Percentiles rank a stretch among this genome's conserved stretches.
Conservation (phyloP, 2,329 filamentous ascomycete species). For the Fusarium xyrophilum region DNA sequence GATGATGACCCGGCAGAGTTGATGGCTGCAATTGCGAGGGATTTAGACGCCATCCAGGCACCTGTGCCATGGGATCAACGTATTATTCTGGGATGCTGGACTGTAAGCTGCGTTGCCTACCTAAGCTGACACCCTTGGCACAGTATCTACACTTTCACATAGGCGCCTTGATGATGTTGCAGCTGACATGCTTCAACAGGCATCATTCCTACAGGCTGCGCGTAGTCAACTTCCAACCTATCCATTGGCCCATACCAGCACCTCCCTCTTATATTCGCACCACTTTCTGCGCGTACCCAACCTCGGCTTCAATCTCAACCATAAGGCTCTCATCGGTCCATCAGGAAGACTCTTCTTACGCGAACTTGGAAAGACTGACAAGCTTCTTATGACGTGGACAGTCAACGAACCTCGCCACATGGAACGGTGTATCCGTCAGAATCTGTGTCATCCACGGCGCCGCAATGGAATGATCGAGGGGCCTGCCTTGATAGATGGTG, state of each 20-base stretch:
- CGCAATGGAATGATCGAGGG: not conserved
- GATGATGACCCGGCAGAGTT: conserved; percentile 74
- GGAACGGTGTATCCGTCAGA: conserved; percentile 73
- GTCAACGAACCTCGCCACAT: conserved; percentile 82
- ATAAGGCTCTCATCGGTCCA: conserved; percentile 71
- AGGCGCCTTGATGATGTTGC: not conserved
- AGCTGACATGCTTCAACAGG: conserved; percentile 48
- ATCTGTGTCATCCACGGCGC: conserved; percentile 46
- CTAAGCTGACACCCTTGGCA: not conserved
- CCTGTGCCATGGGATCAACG: conserved; percentile 72
- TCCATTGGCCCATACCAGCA: conserved; percentile 71
- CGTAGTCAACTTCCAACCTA: conserved; percentile 67
- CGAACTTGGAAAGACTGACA: conserved; percentile 56
- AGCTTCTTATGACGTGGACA: conserved; percentile 81
- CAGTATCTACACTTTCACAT: not conserved
- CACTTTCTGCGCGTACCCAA: conserved; percentile 71
- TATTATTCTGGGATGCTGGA: conserved; percentile 84
- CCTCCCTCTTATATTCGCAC: conserved; percentile 70
- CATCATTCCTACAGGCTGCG: conserved; percentile 72
- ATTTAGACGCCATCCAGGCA: conserved; percentile 61
- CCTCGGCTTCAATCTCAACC: conserved; percentile 80
- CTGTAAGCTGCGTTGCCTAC: conserved; percentile 53
- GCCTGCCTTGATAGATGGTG: conserved; percentile 68
- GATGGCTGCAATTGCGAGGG: conserved; percentile 71
- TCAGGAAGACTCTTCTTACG: conserved; percentile 71